Base-by-base conservation (phyloP, 1,284 basidiomycete species). In the Agaricales sp. region DNA sequence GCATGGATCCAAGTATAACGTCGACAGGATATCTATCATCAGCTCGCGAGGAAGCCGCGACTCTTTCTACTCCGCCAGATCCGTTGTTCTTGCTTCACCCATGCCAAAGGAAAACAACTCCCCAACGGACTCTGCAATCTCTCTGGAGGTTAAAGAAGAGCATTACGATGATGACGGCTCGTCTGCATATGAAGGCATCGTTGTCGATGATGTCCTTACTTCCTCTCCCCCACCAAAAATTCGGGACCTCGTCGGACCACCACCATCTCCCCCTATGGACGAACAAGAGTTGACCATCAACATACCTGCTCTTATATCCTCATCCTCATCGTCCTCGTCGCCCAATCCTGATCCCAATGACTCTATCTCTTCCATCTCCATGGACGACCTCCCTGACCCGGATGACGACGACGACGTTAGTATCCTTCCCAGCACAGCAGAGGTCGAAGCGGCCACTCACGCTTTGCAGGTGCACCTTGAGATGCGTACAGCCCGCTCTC, bases 341-440 rank as follows among this genome's bases (percentile, higher is more conserved):
- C 4, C 41, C 35, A 35, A 45, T 41, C 18, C 30, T 48, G 52
- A 50, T 14, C 53, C 56, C 20, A 63, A 67, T 53, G 67, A 69
- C 20, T 71, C 68, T 22, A 68, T 76, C 20, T 41, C 39, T 41
- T 41, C 39, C 16, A 41, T 41, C 8, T 41, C 39, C 4, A 69
- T 77, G 52, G 63, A 61, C 22, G 70, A 74, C 52, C 59, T 74
- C 14, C 63, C 71, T 21, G 59, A 62, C 3, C 54, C 62, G 16
- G 59, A 59, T 1, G 65, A 65, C n/a, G 66, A 66, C 46, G 66
- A 65, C 46, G 54, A 58, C 21, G n/a, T 16, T 8, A 11, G 13
- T n/a, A 18, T 41, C 13, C 6, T 11, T 41, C 8, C 39, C 18
- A 16, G 39, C 13, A 41, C 39, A 6, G 39, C 39, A 20, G 39